Evolutionary conservation across 352 stramenopile species (phyloP), one percentile per base, ranked within the genome.

Genomic region (Pythium sukuiense): DNA sequence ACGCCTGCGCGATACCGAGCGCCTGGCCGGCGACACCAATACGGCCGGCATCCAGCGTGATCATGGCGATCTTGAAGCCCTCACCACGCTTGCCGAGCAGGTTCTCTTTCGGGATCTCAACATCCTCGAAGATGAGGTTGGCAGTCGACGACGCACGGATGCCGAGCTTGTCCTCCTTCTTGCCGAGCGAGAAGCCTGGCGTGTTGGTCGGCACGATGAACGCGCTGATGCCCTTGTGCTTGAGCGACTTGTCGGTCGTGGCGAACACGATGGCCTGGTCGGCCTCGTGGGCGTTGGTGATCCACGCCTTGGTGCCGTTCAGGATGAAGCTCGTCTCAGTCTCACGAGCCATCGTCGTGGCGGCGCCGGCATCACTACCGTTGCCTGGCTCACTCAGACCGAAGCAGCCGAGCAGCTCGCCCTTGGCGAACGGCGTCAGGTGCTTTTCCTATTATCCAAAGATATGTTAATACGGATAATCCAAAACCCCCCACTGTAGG

Each of bases 91-190:
- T 89, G 55, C 90, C 90, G 14, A 97, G 70, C 53, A 97, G 45
- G 61, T 89, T 95, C 37, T 88, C 79, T 68, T 96, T 96, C 7
- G 97, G 95, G 58, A 99, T 89, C 33, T 90, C 80, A 54, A 86
- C 90, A 71, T 97, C 87, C 55, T 99, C 97, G 53, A 99, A 95
- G 67, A 98, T 99, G 35, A 99, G 78, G 70, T 99, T 98, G 27
- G 90, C 85, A 3, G 97, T 99, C n/a, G 92, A 98, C 26, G 94
- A 98, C 24, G 84, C 97, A 13, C 96, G 83, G 55, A 99, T 99
- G n/a, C 97, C 97, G 18, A 99, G 77, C 71, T 99, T 99, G 71
- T 99, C 97, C 74, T 99, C 97, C 70, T 98, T 98, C 73, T 98
- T 98, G 61, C 97, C 97, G 24, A 99, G 77, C 43, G 90, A 97